Percentiles rank a stretch among this genome's conserved stretches.
Evolutionary conservation across 306 rosid genomes (phyloP).

Genomic region (Pachyrhizus erosus): DNA sequence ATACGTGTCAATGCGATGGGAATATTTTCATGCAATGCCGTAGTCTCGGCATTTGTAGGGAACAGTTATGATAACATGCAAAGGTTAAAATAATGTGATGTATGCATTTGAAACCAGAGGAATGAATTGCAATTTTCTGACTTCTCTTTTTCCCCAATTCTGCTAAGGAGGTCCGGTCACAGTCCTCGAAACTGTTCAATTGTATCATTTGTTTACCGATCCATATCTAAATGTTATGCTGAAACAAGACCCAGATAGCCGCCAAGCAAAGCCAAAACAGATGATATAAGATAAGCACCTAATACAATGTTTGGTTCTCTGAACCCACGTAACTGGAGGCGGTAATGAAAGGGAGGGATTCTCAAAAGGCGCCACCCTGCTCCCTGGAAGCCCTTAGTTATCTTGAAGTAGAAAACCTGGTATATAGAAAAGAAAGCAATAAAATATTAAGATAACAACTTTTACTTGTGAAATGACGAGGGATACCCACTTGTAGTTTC

Average conservation of each 20-base stretch:
- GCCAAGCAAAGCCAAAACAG: constrained; percentile 74
- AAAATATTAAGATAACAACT: not conserved
- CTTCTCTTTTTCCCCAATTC: not conserved
- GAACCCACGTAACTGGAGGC: constrained; percentile 70
- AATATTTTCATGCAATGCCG: not conserved
- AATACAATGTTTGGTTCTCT: constrained; percentile 80
- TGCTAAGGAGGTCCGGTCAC: not conserved
- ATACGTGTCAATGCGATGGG: not conserved
- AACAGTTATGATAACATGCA: not conserved
- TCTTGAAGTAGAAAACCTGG: constrained; percentile 65
- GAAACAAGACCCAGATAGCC: constrained; percentile 88
- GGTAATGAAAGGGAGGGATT: constrained; percentile 80
- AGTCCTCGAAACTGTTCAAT: not conserved
- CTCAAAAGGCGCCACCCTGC: constrained; percentile 58
- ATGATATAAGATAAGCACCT: constrained; percentile 78
- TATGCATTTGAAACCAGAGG: not conserved
- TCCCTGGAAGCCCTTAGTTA: constrained; percentile 56
- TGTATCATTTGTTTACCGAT: not conserved
- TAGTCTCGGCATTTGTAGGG: not conserved
- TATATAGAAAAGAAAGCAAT: constrained; percentile 3
- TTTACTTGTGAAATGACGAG: no score
- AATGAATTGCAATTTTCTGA: not conserved
- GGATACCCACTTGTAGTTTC: no score
- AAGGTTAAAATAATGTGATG: not conserved
- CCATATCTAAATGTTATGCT: constrained; percentile 51